Evolutionary conservation across 768 basidiomycete genomes (phyloP), one percentile per base, ranked within the genome.

Genomic region (Trametes cingulata): DNA sequence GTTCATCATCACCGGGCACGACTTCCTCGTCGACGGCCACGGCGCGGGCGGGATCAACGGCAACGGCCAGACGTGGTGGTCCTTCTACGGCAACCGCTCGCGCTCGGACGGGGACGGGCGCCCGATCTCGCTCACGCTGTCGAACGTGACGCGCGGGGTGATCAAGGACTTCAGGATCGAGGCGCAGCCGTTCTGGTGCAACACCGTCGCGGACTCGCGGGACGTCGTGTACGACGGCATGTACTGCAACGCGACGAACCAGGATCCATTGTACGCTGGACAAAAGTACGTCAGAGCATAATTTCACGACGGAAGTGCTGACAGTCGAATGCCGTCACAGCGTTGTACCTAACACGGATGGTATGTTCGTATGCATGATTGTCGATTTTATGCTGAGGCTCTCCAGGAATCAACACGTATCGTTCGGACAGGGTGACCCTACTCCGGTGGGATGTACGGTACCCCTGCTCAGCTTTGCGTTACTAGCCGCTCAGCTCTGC

Each of bases 21-120:
- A 85, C 71, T 85, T 85, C 60, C 72, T 73, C 15, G 77, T 85
- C 62, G 80, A 85, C 64, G 85, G 78, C 3, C 81, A 85, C 65
- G 76, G 76, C 62, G 73, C 73, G 0, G 84, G 84, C 22, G 84
- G 84, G 1, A 83, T 86, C 51, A 75, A 81, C 67, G 85, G 85
- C 22, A 85, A 86, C 63, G 84, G 84, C 27, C 84, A 83, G 81
- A 71, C 78, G 0, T 85, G 83, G 83, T 85, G 84, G 82, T 71
- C 80, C 2, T 82, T 76, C 67, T 85, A 78, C 65, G 58, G 54
- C 9, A 79, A 75, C 25, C 71, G 72, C 20, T 72, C 80, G 8
- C 74, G 78, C 24, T 71, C 63, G 45, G 84, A 86, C 63, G 85
- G 82, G 1, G 83, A 85, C 60, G 84, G 83, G 0, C 77, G 83